Percentiles rank a stretch among this genome's conserved stretches.
These are phyloP conservation scores for Plasmopara viticola DNA, from an alignment of 352 stramenopile species.

Conservation along the genomic window DNA sequence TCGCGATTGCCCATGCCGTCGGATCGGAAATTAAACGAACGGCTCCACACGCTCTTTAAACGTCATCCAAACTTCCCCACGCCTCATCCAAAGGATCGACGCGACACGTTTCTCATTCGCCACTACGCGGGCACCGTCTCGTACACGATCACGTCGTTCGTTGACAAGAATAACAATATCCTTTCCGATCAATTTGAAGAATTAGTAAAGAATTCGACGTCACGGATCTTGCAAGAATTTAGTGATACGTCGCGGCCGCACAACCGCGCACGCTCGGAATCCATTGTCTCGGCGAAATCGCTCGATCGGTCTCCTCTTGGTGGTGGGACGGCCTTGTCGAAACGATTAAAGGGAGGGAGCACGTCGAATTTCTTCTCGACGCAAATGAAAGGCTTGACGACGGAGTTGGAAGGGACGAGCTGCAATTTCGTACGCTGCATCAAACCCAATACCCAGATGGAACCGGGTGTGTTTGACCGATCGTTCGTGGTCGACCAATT, in stretches of 20 bases:
- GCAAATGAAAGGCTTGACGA: constrained; percentile 82
- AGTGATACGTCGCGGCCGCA: constrained; percentile 37
- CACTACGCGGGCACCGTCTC: constrained; percentile 81
- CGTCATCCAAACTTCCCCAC: constrained; percentile 76
- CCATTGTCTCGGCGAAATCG: constrained; percentile 42
- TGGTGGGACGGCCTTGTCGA: constrained; percentile 39
- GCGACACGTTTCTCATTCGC: constrained; percentile 79
- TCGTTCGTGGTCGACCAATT: constrained; percentile 73
- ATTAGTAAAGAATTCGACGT: constrained; percentile 71
- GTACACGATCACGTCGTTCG: constrained; percentile 83
- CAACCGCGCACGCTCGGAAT: constrained; percentile 37
- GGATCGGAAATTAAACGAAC: constrained; percentile 83
- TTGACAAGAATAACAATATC: constrained; percentile 90
- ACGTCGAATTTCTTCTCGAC: constrained; percentile 70
- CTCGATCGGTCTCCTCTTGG: constrained; percentile 21
- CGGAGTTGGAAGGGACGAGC: constrained; percentile 76
- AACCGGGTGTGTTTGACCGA: constrained; percentile 72
- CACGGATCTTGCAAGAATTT: constrained; percentile 66
- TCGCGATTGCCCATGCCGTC: constrained; percentile 80
- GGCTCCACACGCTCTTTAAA: constrained; percentile 77
- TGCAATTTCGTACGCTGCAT: constrained; percentile 94
- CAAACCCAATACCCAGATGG: constrained; percentile 94
- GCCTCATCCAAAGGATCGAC: constrained; percentile 78
- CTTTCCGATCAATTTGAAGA: constrained; percentile 87
- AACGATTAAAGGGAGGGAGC: constrained; percentile 60